These are phyloP conservation scores for Saccharomycopsis hybrid DNA, from an alignment of 1,139 yeast species.

Conservation along the genomic window DNA sequence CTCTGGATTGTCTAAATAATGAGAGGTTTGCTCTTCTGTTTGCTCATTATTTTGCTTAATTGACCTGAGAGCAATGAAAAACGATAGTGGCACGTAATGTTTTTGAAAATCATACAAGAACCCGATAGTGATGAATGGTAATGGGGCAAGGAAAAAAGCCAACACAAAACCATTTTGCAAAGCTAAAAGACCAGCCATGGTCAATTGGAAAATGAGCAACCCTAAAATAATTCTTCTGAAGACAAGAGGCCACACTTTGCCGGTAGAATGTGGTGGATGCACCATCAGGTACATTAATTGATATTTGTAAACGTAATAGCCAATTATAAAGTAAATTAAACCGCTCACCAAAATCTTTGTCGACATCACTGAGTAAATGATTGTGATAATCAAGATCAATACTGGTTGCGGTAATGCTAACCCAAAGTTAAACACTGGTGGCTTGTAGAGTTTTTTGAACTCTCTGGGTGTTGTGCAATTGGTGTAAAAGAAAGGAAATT, in stretches of 20 bases:
- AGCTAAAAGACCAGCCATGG: slow-evolving; percentile 66
- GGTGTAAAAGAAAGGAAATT: slow-evolving; percentile 35
- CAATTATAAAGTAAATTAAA: slow-evolving; percentile 52
- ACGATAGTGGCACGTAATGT: slow-evolving; percentile 52
- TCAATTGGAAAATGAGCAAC: slow-evolving; percentile 50
- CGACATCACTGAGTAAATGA: slow-evolving; percentile 58
- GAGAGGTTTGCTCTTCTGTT: neutral
- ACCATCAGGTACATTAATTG: slow-evolving; percentile 61
- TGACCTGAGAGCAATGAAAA: slow-evolving; percentile 58
- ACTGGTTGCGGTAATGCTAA: slow-evolving; percentile 61
- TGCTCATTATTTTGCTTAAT: slow-evolving; percentile 35
- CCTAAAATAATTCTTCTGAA: slow-evolving; percentile 55
- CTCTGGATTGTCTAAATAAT: slow-evolving; percentile 5
- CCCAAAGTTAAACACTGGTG: slow-evolving; percentile 61
- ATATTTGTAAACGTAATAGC: slow-evolving; percentile 60
- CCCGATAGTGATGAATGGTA: slow-evolving; percentile 43
- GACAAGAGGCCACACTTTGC: slow-evolving; percentile 64
- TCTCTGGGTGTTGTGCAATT: slow-evolving; percentile 51
- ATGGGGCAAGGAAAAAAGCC: slow-evolving; percentile 46
- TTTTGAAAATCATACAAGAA: slow-evolving; percentile 52
- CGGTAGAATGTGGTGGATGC: slow-evolving; percentile 67
- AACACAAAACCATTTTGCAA: slow-evolving; percentile 52
- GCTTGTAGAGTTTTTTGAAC: slow-evolving; percentile 46
- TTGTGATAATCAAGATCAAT: slow-evolving; percentile 51
- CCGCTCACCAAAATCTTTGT: slow-evolving; percentile 64